A percentile compares a stretch with the other conserved stretches of the same genome.
These are phyloP conservation scores for Beauveria sp. DNA, from an alignment of 2,329 filamentous ascomycete genomes.

Conservation along the genomic window DNA sequence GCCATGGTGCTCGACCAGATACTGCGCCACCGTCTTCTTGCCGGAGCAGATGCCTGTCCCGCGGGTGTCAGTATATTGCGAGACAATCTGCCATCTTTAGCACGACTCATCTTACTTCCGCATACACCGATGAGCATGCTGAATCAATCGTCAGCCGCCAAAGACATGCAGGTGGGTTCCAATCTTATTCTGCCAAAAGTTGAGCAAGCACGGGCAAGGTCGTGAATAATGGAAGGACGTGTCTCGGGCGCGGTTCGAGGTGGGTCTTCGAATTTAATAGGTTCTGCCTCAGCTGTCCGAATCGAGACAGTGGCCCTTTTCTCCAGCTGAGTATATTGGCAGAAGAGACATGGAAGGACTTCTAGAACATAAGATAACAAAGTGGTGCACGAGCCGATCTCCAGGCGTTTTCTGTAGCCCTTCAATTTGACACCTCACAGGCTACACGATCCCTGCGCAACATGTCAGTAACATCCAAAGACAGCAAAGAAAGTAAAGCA, in stretches of 20 bases:
- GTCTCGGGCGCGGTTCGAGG: slow-evolving; percentile 5
- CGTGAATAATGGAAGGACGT: neutral
- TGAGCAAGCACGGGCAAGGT: neutral
- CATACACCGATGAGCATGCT: slow-evolving; percentile 72
- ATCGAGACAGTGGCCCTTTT: neutral
- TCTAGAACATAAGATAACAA: too few relatives aligned
- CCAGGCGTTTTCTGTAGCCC: too few relatives aligned
- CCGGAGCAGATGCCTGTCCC: slow-evolving; percentile 78
- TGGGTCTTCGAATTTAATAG: slow-evolving; percentile 9
- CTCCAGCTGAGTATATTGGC: neutral
- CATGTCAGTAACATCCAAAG: too few relatives aligned
- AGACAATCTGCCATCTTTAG: neutral
- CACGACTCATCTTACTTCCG: slow-evolving; percentile 45
- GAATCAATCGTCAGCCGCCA: neutral
- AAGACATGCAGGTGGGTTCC: neutral
- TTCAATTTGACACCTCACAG: too few relatives aligned
- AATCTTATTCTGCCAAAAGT: neutral
- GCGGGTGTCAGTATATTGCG: neutral
- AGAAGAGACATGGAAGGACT: neutral
- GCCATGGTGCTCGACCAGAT: slow-evolving; percentile 74
- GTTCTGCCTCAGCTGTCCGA: neutral
- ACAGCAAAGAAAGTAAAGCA: too few relatives aligned
- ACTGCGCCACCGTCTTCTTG: slow-evolving; percentile 82
- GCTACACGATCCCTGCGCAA: too few relatives aligned
- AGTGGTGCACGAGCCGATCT: too few relatives aligned